Evolutionary conservation across 2,329 filamentous ascomycete species (phyloP).

Genomic region (Arthrobotrys iridis): DNA sequence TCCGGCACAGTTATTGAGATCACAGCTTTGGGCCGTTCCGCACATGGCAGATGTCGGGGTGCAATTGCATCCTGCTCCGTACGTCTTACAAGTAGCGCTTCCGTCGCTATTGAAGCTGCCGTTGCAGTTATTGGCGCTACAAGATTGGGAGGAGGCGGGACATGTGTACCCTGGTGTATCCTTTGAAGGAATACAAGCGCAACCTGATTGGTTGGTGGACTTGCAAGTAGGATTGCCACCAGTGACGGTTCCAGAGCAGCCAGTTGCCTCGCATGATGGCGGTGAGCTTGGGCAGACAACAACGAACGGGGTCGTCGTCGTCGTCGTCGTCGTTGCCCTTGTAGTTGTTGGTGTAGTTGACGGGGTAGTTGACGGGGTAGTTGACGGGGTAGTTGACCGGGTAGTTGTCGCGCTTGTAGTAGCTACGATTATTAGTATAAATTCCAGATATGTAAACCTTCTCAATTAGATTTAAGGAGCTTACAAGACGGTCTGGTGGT

Average conservation of each 20-base stretch:
- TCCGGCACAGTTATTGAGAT: conserved; percentile 14
- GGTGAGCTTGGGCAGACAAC: conserved; percentile 6
- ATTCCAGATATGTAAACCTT: too few relatives aligned
- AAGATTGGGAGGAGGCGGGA: neutral
- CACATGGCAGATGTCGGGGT: conserved; percentile 28
- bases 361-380: neutral
- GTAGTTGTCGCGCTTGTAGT: neutral
- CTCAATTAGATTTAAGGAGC: neutral
- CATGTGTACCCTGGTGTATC: conserved; percentile 23
- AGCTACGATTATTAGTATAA: too few relatives aligned
- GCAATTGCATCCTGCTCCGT: conserved; percentile 21
- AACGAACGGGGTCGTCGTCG: neutral
- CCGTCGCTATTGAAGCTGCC: conserved; percentile 31
- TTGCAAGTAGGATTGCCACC: conserved; percentile 26
- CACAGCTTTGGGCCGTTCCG: conserved; percentile 15
- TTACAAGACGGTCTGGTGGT: neutral
- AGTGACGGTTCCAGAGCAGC: conserved; percentile 20
- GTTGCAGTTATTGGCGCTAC: conserved; percentile 10
- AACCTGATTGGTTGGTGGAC: conserved; percentile 13
- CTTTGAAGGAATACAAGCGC: conserved; percentile 18
- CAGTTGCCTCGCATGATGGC: conserved; percentile 14
- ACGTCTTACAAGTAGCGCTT: conserved; percentile 26
- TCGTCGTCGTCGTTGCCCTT: neutral
- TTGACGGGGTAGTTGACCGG: neutral
- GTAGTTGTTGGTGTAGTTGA: neutral